Evolutionary conservation across 1,284 basidiomycete species (phyloP).

Genomic region (Irpex lacteus): DNA sequence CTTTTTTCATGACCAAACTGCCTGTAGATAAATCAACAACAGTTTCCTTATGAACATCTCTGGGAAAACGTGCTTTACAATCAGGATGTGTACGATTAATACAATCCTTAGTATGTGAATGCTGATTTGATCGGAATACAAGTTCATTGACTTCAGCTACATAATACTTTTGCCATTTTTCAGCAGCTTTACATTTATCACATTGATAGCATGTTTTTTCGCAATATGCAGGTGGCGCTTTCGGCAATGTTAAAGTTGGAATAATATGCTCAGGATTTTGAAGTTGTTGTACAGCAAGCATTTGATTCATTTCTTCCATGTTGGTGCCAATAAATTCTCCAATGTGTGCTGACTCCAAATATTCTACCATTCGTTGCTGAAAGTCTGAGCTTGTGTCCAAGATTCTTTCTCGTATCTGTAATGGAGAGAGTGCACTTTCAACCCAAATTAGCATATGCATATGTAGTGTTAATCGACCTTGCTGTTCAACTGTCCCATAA

Average conservation of each 20-base stretch:
- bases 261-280: too few relatives aligned
- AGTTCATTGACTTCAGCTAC: background rate
- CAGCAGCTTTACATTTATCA: too few relatives aligned
- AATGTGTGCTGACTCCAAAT: background rate
- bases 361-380: slow-evolving; percentile 18
- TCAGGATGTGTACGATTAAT: slow-evolving; percentile 7
- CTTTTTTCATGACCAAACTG: slow-evolving; percentile 29
- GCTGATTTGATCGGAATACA: background rate
- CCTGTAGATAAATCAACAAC: slow-evolving; percentile 26
- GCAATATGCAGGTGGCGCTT: too few relatives aligned
- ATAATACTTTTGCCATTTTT: slow-evolving; percentile 6
- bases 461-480: slow-evolving; percentile 32
- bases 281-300: too few relatives aligned
- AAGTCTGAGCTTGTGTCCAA: slow-evolving; percentile 22
- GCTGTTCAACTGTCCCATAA: slow-evolving; percentile 36
- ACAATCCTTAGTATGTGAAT: background rate
- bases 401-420: slow-evolving; percentile 25
- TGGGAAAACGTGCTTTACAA: slow-evolving; percentile 32
- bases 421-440: slow-evolving; percentile 5
- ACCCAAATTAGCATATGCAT: slow-evolving; percentile 22
- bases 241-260: too few relatives aligned
- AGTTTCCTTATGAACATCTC: slow-evolving; percentile 18
- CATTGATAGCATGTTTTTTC: too few relatives aligned
- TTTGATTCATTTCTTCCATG: too few relatives aligned
- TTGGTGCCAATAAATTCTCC: background rate